These are phyloP conservation scores for Taphrina deformans DNA, from an alignment of 1,139 yeast genomes.

Conservation along the genomic window DNA sequence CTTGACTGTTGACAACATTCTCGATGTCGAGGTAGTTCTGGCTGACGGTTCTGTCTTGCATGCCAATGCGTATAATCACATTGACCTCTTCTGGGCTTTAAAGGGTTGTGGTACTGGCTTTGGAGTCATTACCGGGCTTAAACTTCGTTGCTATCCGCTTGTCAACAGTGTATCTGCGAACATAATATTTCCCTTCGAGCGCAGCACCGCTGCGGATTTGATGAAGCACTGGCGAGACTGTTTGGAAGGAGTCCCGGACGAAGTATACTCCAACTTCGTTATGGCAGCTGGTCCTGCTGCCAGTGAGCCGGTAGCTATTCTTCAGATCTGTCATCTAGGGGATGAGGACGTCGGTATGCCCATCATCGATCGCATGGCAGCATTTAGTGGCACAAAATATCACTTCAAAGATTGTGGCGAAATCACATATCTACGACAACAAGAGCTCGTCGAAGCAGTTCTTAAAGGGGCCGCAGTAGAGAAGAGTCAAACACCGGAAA, in stretches of 20 bases:
- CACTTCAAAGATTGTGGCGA: slow-evolving; percentile 15
- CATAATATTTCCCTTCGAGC: slow-evolving; percentile 11
- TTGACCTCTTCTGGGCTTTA: slow-evolving; percentile 11
- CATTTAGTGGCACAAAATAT: slow-evolving; percentile 10
- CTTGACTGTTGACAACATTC: slow-evolving; percentile 17
- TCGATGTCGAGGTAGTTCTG: slow-evolving; percentile 7
- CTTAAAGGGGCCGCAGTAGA: slow-evolving; percentile 11
- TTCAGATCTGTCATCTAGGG: slow-evolving; percentile 17
- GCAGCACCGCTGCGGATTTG: not conserved
- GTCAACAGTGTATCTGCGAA: slow-evolving; percentile 11
- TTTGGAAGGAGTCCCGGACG: slow-evolving; percentile 1
- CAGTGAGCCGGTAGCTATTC: slow-evolving; percentile 1
- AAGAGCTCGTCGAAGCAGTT: slow-evolving; percentile 17
- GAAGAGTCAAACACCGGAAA: not conserved
- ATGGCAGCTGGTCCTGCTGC: slow-evolving; percentile 22
- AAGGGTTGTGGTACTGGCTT: slow-evolving; percentile 14
- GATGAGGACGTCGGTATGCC: not conserved
- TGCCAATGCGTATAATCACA: not conserved
- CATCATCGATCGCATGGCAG: slow-evolving; percentile 1
- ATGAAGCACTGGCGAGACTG: slow-evolving; percentile 18
- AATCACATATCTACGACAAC: slow-evolving; percentile 20
- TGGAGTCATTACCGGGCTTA: slow-evolving; percentile 8
- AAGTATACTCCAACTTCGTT: slow-evolving; percentile 10
- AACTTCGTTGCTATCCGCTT: slow-evolving; percentile 5
- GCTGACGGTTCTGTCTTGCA: slow-evolving; percentile 9